Evolutionary conservation across 306 rosid genomes (phyloP).

Genomic region (Coriaria nepalensis): DNA sequence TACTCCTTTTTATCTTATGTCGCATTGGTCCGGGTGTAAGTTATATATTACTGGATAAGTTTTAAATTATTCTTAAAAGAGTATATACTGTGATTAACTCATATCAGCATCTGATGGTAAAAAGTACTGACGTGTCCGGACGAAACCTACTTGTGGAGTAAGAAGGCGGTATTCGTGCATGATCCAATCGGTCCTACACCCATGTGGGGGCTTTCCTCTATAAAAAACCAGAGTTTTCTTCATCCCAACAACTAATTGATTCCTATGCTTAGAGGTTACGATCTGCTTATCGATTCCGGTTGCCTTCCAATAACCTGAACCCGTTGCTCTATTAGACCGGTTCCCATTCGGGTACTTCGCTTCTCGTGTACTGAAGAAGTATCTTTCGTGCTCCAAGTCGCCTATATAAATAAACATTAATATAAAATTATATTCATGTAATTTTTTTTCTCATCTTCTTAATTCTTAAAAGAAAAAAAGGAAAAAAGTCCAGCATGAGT

Average conservation of each 20-base stretch:
- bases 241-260: slow-evolving; percentile 47
- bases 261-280: slow-evolving; percentile 21
- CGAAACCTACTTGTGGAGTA: background rate
- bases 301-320: slow-evolving; percentile 92
- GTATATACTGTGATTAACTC: too few relatives aligned
- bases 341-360: slow-evolving; percentile 90
- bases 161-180: slow-evolving; percentile 93
- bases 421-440: too few relatives aligned
- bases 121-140: too few relatives aligned
- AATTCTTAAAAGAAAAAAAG: too few relatives aligned
- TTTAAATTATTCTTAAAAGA: too few relatives aligned
- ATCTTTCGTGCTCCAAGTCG: slow-evolving; percentile 69
- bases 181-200: slow-evolving; percentile 88
- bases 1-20: background rate
- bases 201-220: slow-evolving; percentile 79
- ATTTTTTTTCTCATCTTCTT: too few relatives aligned
- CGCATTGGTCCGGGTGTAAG: slow-evolving; percentile 4
- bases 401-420: slow-evolving; percentile 41
- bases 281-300: slow-evolving; percentile 88
- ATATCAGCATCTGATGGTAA: too few relatives aligned
- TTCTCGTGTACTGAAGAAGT: slow-evolving; percentile 84
- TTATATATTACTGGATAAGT: too few relatives aligned
- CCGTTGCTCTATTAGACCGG: slow-evolving; percentile 84
- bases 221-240: slow-evolving; percentile 94
- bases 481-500: background rate